Base-by-base conservation (phyloP, 2,329 filamentous ascomycete species). In the Chrysosporium queenslandicum region DNA sequence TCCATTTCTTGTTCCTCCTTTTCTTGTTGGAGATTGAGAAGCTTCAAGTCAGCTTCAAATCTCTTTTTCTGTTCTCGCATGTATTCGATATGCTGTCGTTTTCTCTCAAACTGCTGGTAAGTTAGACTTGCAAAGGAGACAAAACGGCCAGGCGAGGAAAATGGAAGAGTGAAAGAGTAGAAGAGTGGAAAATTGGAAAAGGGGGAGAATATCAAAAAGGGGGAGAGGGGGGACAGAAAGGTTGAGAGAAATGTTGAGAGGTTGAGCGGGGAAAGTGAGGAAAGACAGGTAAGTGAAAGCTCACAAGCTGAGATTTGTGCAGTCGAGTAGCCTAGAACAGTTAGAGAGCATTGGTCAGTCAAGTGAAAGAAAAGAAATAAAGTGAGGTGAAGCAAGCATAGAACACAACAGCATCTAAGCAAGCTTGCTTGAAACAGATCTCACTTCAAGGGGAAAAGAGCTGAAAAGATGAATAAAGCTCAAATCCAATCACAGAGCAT, bases 31-130 rank as follows among this genome's bases (percentile, higher is more conserved):
- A 90, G 78, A 63, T 95, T 89, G 56, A 96, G 77, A 61, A 88
- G 80, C 67, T 90, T 86, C 81, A 98, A 89, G 68, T 96, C 88
- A 59, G 86, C 83, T 71, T 97, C 89, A 63, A 95, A 95, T 42
- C 86, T 82, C 58, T 87, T 82, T 64, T 87, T 88, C 68, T 94
- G 87, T 69, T 94, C 87, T 59, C 87, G 81, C 62, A 97, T 83
- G 64, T 84, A 83, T 69, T 97, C 91, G 73, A 94, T 94, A 68
- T 95, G 89, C 64, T 87, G 76, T 64, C 89, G 88, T 72, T 95
- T 95, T 72, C 92, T 92, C 68, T 95, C 90, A 65, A 95, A 81
- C 90, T 96, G 69, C 54, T 32, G 53, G 47, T 54, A 43, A 41
- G 53, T 59, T 67, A 80, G 62, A 75, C 69, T 61, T 56, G 48